phyloP scores from a whole-genome alignment of 139 green algal species.

The Desmodesmus armatus region DNA sequence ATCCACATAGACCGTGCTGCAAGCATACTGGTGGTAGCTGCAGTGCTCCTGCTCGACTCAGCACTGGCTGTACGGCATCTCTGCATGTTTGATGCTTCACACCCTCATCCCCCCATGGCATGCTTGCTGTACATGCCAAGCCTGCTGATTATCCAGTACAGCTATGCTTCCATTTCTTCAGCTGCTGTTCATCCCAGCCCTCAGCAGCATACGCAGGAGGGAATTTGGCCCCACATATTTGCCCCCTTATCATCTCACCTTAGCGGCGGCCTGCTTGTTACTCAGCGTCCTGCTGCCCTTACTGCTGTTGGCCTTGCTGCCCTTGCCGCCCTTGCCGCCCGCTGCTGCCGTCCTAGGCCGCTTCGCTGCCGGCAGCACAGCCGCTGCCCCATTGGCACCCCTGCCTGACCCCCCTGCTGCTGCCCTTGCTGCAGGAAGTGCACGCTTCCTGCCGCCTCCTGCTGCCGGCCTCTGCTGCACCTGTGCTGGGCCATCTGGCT shows the following conservation, averaged over 20 bases:
- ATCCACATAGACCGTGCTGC: not conserved
- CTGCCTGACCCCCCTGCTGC: not conserved
- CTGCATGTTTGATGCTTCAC: no score
- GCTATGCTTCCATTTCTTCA: no score
- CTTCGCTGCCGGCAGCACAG: not conserved
- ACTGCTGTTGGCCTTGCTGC: not conserved
- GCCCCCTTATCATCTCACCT: not conserved
- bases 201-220: not conserved
- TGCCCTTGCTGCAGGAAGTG: not conserved
- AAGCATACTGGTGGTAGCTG: not conserved
- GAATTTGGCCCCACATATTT: not conserved
- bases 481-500: not conserved
- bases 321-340: not conserved
- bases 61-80: no score
- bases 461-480: not conserved
- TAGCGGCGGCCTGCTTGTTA: constrained; percentile 11
- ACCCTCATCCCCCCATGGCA: no score
- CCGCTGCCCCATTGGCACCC: no score
- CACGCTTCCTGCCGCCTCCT: constrained; percentile 9
- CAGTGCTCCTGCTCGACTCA: no score
- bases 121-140: not conserved
- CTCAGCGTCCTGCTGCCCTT: not conserved
- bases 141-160: not conserved
- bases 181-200: no score
- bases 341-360: not conserved